phyloP scores from a whole-genome alignment of 129 eudicot species.

The Arctium minus region DNA sequence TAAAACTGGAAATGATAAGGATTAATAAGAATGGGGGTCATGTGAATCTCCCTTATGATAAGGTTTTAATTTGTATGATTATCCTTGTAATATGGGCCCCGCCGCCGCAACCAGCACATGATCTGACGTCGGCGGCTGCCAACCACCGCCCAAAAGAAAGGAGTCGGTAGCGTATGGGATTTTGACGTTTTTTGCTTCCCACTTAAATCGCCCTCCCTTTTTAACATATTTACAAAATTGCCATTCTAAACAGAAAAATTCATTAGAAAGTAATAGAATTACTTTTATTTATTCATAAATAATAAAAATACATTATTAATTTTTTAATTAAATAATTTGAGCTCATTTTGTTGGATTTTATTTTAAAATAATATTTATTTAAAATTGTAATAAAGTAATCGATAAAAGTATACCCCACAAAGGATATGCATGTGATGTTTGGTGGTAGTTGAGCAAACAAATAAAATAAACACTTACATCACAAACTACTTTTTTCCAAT shows the following conservation, averaged over 20 bases:
- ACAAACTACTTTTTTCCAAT: neutral
- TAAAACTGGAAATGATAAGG: conserved; percentile 20
- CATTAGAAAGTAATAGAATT: too few relatives aligned
- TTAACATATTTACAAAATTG: neutral
- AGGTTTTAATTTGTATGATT: conserved; percentile 13
- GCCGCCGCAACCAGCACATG: conserved; percentile 46
- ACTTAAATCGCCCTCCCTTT: neutral
- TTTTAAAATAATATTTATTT: neutral
- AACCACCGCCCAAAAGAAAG: conserved; percentile 33
- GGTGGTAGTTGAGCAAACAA: conserved; percentile 21
- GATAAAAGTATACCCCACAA: neutral
- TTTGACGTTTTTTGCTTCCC: conserved; percentile 9
- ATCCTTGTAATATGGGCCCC: conserved; percentile 11
- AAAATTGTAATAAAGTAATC: neutral
- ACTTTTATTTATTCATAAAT: too few relatives aligned
- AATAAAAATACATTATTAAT: too few relatives aligned
- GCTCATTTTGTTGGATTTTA: neutral
- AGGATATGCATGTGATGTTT: conserved; percentile 41
- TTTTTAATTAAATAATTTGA: neutral
- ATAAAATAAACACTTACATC: conserved; percentile 6
- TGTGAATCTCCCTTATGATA: conserved; percentile 21
- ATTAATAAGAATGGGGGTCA: conserved; percentile 6
- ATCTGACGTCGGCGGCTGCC: conserved; percentile 40
- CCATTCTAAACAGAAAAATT: neutral
- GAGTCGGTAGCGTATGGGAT: conserved; percentile 29